Base-by-base conservation (phyloP, 225 moss, liverwort and hornwort genomes). In the Asterella californica region DNA sequence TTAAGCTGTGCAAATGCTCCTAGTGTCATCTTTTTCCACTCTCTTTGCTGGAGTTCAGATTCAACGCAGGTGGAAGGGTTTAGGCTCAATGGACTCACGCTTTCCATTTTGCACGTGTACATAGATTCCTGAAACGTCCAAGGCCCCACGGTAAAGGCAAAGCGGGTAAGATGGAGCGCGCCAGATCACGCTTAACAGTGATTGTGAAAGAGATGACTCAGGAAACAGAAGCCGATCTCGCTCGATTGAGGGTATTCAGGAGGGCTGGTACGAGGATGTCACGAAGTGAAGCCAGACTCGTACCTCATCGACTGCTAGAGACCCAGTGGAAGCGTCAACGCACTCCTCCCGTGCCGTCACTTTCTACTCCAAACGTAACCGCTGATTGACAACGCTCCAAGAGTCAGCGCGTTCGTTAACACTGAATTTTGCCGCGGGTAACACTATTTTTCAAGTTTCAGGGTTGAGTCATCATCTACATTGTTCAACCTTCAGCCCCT, bases 121-220 rank as follows among this genome's bases (percentile, higher is more conserved):
- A 84, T 84, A 90, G 84, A 82, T 96, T 88, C 76, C 70, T 94
- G 75, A 91, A 96, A 79, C 91, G 94, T 29, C 27, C 85, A 55
- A 90, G 81, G 84, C 88, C 89, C 60, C 96, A 94, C 49, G 96
- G 92, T 22, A 96, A 91, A 81, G 96, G 94, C 34, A 96, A 91
- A 70, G 84, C 91, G 9, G 96, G 96, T 33, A 84, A 64, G 50
- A 57, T 94, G 90, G 83, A 77, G 82, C 96, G 84, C 47, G 78
- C 90, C 5, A 92, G 91, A 78, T 91, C 88, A 72, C 90, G 96
- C 55, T 90, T 96, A 14, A 94, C 96, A 34, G 87, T 96, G 5
- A 78, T 91, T 61, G 88, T 96, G 62, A 92, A 94, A 77, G 96
- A 96, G 73, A 79, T 96, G 84, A 91, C 94, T 5, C 80, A 78